These are phyloP conservation scores for Phytomonas serpens DNA, from an alignment of 208 protist genomes.

Conservation along the genomic window DNA sequence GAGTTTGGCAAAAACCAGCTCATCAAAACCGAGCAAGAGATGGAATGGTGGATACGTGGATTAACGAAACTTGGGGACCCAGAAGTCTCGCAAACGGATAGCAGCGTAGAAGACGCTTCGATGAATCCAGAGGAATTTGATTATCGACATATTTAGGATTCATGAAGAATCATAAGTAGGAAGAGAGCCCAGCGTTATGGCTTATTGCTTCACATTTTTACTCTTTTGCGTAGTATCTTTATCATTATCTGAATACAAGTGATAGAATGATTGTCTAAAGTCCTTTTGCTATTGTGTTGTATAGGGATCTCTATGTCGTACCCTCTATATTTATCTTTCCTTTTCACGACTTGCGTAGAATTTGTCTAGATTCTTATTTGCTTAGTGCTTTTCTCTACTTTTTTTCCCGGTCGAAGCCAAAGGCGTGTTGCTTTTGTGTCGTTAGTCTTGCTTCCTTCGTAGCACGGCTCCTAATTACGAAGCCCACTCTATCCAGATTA, in stretches of 20 bases:
- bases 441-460: not conserved
- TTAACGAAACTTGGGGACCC: slow-evolving; percentile 75
- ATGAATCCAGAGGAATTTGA: slow-evolving; percentile 78
- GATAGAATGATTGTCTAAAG: not conserved
- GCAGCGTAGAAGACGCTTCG: slow-evolving; percentile 67
- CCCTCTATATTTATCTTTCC: not conserved
- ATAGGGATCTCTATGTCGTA: not conserved
- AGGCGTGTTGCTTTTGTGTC: not conserved
- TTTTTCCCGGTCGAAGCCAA: slow-evolving; percentile 2
- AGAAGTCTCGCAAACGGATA: slow-evolving; percentile 76
- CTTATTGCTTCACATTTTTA: slow-evolving; percentile 1
- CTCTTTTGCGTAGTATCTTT: not conserved
- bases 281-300: not conserved
- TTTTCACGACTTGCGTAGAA: not conserved
- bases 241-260: not conserved
- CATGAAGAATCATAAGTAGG: not conserved
- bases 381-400: slow-evolving; percentile 7
- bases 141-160: slow-evolving; percentile 64
- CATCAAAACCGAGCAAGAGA: slow-evolving; percentile 81
- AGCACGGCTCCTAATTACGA: not conserved
- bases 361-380: slow-evolving; percentile 13
- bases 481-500: not conserved
- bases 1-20: slow-evolving; percentile 76
- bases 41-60: slow-evolving; percentile 88
- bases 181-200: not conserved